These are phyloP conservation scores for Solanum chaucha DNA, from an alignment of 257 asterid species.

Conservation along the genomic window DNA sequence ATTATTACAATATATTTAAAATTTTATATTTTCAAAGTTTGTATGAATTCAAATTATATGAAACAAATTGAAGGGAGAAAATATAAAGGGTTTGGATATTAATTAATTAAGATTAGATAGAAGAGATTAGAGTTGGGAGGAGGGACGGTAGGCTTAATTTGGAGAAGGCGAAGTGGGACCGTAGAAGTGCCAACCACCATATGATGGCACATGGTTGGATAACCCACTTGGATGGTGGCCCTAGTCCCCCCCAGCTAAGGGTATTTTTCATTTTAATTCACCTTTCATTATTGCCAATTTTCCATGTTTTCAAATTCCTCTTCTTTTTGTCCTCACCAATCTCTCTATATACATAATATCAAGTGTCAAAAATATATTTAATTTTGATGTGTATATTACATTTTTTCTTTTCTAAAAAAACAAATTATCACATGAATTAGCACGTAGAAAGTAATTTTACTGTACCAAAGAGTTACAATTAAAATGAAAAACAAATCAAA, in stretches of 20 bases:
- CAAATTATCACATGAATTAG: too few species aligned
- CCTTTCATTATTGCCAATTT: slow-evolving; percentile 17
- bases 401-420: too few species aligned
- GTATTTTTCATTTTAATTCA: neutral
- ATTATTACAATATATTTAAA: neutral
- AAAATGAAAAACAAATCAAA: too few species aligned
- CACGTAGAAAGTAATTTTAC: neutral
- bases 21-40: too few species aligned
- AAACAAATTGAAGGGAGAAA: neutral
- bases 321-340: neutral
- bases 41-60: neutral
- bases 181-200: slow-evolving; percentile 73
- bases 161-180: slow-evolving; percentile 39
- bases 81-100: neutral
- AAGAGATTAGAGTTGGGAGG: neutral
- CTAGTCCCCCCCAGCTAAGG: neutral
- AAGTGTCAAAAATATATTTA: too few species aligned
- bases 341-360: neutral
- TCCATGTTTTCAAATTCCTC: slow-evolving; percentile 6
- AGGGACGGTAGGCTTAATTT: neutral
- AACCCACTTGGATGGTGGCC: slow-evolving; percentile 44
- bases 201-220: slow-evolving; percentile 89
- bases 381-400: neutral
- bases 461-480: too few species aligned
- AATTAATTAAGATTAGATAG: neutral